Percentiles rank a stretch among this genome's conserved stretches.
Conservation (phyloP, 495 filamentous ascomycete species). For the Penicillium lividum region DNA sequence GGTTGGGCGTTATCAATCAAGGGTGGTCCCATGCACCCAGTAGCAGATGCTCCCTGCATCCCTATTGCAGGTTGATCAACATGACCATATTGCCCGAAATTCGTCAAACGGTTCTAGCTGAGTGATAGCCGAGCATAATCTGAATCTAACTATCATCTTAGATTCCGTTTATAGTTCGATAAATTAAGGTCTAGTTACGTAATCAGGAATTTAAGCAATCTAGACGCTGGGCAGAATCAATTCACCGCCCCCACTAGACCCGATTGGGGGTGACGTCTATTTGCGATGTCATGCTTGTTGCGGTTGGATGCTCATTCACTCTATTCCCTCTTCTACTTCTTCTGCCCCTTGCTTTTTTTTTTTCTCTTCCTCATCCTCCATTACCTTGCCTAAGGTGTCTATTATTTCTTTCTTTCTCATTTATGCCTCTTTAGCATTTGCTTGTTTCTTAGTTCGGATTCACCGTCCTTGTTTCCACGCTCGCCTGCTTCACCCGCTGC, state of each 20-base stretch:
- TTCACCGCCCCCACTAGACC: slow-evolving; percentile 30
- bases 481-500: slow-evolving; percentile 6
- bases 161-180: too few species aligned
- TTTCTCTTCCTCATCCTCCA: slow-evolving; percentile 13
- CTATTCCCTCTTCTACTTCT: slow-evolving; percentile 18
- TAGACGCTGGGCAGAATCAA: slow-evolving; percentile 20
- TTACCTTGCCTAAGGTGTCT: neutral
- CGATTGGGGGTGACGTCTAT: slow-evolving; percentile 33
- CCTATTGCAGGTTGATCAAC: slow-evolving; percentile 5
- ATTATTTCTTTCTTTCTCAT: neutral
- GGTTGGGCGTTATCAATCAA: slow-evolving; percentile 25
- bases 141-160: too few species aligned
- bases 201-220: neutral
- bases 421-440: slow-evolving; percentile 2
- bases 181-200: neutral
- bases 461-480: slow-evolving; percentile 10
- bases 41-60: slow-evolving; percentile 12
- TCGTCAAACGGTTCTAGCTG: neutral
- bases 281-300: slow-evolving; percentile 33
- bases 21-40: slow-evolving; percentile 20
- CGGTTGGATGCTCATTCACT: slow-evolving; percentile 15
- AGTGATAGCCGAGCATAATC: neutral
- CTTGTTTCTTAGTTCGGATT: slow-evolving; percentile 6
- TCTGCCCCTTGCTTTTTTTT: slow-evolving; percentile 28
- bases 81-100: neutral